Percentiles rank a stretch among this genome's conserved stretches.
Evolutionary conservation across 106 monocot genomes (phyloP).

Genomic region (Platanthera guangdongensis): DNA sequence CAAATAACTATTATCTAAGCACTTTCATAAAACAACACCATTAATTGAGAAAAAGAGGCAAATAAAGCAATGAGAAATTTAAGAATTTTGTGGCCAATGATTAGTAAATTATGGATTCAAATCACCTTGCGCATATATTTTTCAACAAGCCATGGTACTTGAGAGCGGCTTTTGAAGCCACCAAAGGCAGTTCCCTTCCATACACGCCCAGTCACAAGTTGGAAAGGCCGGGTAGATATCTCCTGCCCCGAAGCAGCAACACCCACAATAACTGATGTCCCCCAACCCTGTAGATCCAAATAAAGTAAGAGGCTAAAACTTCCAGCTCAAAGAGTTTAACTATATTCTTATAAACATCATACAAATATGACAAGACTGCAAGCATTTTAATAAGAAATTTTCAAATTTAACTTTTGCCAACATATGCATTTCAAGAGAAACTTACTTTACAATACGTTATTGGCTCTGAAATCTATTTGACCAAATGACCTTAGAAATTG

Average conservation of each 20-base stretch:
- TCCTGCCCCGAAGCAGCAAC: conserved; percentile 97
- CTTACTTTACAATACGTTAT: not conserved
- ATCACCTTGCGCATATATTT: conserved; percentile 95
- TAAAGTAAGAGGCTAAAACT: not conserved
- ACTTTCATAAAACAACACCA: not conserved
- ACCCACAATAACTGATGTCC: conserved; percentile 96
- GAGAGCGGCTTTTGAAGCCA: conserved; percentile 98
- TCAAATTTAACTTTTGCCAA: not conserved
- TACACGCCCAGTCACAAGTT: conserved; percentile 98
- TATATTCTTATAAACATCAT: not conserved
- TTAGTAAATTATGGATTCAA: not conserved
- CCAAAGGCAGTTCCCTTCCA: conserved; percentile 99
- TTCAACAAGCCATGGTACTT: conserved; percentile 94
- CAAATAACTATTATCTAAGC: no score
- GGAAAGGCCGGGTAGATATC: conserved; percentile 90
- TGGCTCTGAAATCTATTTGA: no score
- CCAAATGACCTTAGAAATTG: no score
- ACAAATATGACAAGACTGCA: not conserved
- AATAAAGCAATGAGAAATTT: not conserved
- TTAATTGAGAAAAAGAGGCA: not conserved
- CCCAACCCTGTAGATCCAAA: conserved; percentile 67
- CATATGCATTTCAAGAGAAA: not conserved
- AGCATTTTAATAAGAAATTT: not conserved
- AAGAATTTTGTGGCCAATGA: not conserved
- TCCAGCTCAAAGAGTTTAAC: not conserved